Evolutionary conservation across 148 eudicot species (phyloP), one percentile per base, ranked within the genome.

Genomic region (Arbutus unedo): DNA sequence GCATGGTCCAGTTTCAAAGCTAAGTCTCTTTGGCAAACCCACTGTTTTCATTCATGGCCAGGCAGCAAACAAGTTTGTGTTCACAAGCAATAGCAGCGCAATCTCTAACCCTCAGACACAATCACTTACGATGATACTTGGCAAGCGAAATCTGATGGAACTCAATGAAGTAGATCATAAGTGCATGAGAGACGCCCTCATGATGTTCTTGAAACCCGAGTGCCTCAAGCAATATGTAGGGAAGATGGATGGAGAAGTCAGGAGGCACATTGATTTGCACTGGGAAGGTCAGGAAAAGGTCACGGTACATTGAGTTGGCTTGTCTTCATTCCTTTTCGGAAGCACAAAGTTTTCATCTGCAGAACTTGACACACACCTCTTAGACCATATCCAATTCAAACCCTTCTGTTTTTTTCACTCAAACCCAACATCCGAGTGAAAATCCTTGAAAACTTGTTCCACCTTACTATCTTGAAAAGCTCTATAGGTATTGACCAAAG

Each of bases 21-120:
- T 88, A 47, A 83, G 89, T 64, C 87, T 90, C 6, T 90, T 88
- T 71, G 92, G 92, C 7, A 82, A 81, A 49, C 92, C 89, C 6
- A 85, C 90, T 10, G 88, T 86, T 41, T 88, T 90, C 80, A 84
- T 90, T 7, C 43, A 81, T 51, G 90, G 92, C 50, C 89, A 76
- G 79, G 89, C 87, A 49, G 92, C 90, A n/a, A 90, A 90, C 80
- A 90, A 88, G 88, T 81, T 90, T 16, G 85, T 90, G 6, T 90
- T 86, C 82, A 57, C 85, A 1, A 62, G 82, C 25, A 86, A 88
- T 64, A 62, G 83, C 45, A 79, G 64, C 81, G 72, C 66, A 8
- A 31, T 88, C 10, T 55, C 72, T 74, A 88, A 85, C 81, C 86
- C 86, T 64, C 90, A 88, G 70, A 59, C 85, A 2, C 75, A 72